Percentiles rank a stretch among this genome's conserved stretches.
Evolutionary conservation across 371 early-diverging fungal species (phyloP).

Genomic region (Parasitella parasitica): DNA sequence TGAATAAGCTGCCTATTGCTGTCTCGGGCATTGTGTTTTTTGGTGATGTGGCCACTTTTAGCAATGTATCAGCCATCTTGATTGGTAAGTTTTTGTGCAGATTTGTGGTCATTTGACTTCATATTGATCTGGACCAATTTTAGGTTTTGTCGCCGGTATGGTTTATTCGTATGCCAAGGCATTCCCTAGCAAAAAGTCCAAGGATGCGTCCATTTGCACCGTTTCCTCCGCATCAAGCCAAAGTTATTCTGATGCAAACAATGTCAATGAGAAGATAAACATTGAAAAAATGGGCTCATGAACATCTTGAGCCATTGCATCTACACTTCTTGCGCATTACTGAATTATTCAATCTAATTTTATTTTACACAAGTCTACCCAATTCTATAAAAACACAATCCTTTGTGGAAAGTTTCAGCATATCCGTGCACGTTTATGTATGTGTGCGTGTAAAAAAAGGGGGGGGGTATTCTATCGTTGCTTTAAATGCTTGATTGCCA

Average conservation of each 20-base stretch:
- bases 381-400: background rate
- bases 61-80: conserved; percentile 78
- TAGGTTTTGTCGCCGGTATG: conserved; percentile 81
- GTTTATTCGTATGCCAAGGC: conserved; percentile 79
- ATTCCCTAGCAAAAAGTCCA: conserved; percentile 17
- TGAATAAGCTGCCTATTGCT: conserved; percentile 98
- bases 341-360: background rate
- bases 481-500: conserved; percentile 36
- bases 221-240: conserved; percentile 33
- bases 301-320: background rate
- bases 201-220: background rate
- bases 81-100: conserved; percentile 43
- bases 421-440: background rate
- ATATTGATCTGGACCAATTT: background rate
- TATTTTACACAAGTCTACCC: background rate
- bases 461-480: background rate
- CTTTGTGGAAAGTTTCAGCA: background rate
- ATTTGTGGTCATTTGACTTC: background rate
- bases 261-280: conserved; percentile 22
- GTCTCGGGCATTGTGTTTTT: conserved; percentile 95
- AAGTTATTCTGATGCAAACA: conserved; percentile 30
- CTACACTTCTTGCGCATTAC: background rate
- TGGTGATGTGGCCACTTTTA: conserved; percentile 80
- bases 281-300: conserved; percentile 4
- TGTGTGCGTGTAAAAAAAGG: background rate